Percentiles rank a stretch among this genome's conserved stretches.
These are phyloP conservation scores for Kregervanrija pseudodelftensis DNA, from an alignment of 805 yeast species.

Conservation along the genomic window DNA sequence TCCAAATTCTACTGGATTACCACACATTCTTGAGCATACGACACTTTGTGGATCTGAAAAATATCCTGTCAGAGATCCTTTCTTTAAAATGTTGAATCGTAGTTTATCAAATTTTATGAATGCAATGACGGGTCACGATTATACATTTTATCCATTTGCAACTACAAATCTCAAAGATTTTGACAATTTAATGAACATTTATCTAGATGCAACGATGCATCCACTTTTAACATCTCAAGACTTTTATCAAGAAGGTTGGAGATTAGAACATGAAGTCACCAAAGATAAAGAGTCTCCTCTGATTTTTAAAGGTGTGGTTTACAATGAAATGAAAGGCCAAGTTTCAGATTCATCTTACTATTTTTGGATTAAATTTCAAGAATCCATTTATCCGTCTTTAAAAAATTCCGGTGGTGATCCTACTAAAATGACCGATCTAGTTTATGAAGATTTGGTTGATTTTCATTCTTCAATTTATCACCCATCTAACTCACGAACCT, in stretches of 20 bases:
- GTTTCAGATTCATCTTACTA: slow-evolving; percentile 81
- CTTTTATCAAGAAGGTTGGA: slow-evolving; percentile 96
- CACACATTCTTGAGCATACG: slow-evolving; percentile 94
- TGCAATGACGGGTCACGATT: slow-evolving; percentile 97
- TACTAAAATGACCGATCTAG: slow-evolving; percentile 59
- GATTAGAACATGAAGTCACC: slow-evolving; percentile 67
- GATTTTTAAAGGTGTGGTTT: slow-evolving; percentile 89
- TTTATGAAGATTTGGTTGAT: slow-evolving; percentile 66
- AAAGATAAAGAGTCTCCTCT: slow-evolving; percentile 55
- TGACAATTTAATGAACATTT: slow-evolving; percentile 77
- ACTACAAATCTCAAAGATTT: slow-evolving; percentile 84
- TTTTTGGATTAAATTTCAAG: slow-evolving; percentile 78
- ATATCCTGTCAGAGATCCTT: slow-evolving; percentile 94
- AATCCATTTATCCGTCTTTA: slow-evolving; percentile 75
- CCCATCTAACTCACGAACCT: slow-evolving; percentile 83
- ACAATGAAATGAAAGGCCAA: slow-evolving; percentile 98
- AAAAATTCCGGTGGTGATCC: slow-evolving; percentile 97
- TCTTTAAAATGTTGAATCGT: slow-evolving; percentile 92
- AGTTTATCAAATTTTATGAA: slow-evolving; percentile 97
- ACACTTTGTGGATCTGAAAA: slow-evolving; percentile 89
- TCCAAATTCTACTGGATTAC: slow-evolving; percentile 91
- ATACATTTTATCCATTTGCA: slow-evolving; percentile 92
- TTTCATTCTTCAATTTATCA: slow-evolving; percentile 77
- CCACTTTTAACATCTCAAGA: slow-evolving; percentile 76
- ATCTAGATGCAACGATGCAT: slow-evolving; percentile 77